A percentile compares a stretch with the other conserved stretches of the same genome.
Evolutionary conservation across 2,329 filamentous ascomycete genomes (phyloP).

Genomic region (Penicillium sp.): DNA sequence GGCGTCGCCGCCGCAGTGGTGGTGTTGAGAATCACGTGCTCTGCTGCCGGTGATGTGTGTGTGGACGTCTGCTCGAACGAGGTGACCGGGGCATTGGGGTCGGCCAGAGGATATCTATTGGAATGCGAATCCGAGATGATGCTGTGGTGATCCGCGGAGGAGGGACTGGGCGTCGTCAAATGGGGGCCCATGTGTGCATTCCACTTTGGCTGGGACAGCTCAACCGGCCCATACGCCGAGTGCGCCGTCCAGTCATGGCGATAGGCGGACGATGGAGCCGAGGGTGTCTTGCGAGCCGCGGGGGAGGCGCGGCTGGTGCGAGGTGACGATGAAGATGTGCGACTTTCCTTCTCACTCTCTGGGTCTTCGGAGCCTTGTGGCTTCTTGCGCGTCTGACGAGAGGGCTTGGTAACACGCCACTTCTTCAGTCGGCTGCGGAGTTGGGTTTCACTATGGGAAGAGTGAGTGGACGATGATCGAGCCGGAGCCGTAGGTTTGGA

Average conservation of each 20-base stretch:
- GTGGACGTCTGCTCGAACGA: slow-evolving; percentile 21
- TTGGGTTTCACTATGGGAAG: slow-evolving; percentile 37
- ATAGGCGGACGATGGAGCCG: not conserved
- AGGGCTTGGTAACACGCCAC: slow-evolving; percentile 43
- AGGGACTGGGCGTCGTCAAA: slow-evolving; percentile 22
- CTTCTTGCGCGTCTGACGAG: slow-evolving; percentile 39
- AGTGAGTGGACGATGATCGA: not conserved
- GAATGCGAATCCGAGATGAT: slow-evolving; percentile 16
- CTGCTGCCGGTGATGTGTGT: slow-evolving; percentile 22
- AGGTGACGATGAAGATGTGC: slow-evolving; percentile 7
- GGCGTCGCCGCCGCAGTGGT: slow-evolving; percentile 22
- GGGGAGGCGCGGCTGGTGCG: slow-evolving; percentile 5
- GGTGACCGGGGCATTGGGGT: slow-evolving; percentile 16
- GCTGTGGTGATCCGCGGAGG: slow-evolving; percentile 14
- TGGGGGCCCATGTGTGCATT: slow-evolving; percentile 16
- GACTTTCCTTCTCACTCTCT: slow-evolving; percentile 14
- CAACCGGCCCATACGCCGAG: slow-evolving; percentile 9
- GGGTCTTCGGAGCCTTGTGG: slow-evolving; percentile 23
- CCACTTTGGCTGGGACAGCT: slow-evolving; percentile 15
- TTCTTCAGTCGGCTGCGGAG: slow-evolving; percentile 41
- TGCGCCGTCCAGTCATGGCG: slow-evolving; percentile 13
- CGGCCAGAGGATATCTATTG: slow-evolving; percentile 14
- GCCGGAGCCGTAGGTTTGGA: too few relatives aligned
- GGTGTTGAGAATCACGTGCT: slow-evolving; percentile 23
- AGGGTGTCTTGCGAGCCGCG: slow-evolving; percentile 3